A percentile compares a stretch with the other conserved stretches of the same genome.
phyloP scores from a whole-genome alignment of 192 early-diverging fungal species.

The Polychytrium aggregatum region DNA sequence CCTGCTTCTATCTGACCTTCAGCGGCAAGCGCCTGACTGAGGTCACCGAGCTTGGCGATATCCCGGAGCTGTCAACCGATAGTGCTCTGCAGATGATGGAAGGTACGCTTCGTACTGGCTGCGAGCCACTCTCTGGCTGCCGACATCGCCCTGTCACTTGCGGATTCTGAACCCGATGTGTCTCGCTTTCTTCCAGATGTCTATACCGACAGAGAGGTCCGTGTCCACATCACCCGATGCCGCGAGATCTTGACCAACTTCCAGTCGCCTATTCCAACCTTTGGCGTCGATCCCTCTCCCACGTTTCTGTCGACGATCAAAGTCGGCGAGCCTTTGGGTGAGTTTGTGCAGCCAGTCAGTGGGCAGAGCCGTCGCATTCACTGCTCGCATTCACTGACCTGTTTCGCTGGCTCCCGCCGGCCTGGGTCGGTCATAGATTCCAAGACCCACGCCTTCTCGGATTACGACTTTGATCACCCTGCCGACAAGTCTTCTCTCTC shows the following conservation, averaged over 20 bases:
- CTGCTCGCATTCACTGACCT: too few relatives aligned
- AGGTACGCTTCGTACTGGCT: constrained; percentile 28
- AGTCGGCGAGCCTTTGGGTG: constrained; percentile 49
- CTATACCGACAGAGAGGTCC: constrained; percentile 90
- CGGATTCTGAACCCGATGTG: constrained; percentile 1
- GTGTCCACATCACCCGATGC: constrained; percentile 77
- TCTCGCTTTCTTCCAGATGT: constrained; percentile 30
- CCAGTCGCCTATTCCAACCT: constrained; percentile 40
- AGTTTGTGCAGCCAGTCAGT: constrained; percentile 9
- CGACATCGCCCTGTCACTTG: background rate
- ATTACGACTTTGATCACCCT: too few relatives aligned
- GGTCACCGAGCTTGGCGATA: constrained; percentile 38
- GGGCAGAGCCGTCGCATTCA: too few relatives aligned
- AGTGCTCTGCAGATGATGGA: constrained; percentile 54
- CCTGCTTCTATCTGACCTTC: constrained; percentile 78
- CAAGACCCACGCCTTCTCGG: too few relatives aligned
- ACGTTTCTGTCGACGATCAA: constrained; percentile 59
- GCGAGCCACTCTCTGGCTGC: background rate
- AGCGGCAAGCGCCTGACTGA: constrained; percentile 68
- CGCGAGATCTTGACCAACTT: constrained; percentile 78
- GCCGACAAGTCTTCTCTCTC: constrained; percentile 21
- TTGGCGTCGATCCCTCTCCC: constrained; percentile 62
- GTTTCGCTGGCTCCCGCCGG: too few relatives aligned
- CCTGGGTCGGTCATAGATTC: too few relatives aligned
- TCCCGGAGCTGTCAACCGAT: constrained; percentile 54